Percentiles rank a stretch among this genome's conserved stretches.
These are phyloP conservation scores for Teunomyces aglyptinius DNA, from an alignment of 805 yeast species.

Conservation along the genomic window DNA sequence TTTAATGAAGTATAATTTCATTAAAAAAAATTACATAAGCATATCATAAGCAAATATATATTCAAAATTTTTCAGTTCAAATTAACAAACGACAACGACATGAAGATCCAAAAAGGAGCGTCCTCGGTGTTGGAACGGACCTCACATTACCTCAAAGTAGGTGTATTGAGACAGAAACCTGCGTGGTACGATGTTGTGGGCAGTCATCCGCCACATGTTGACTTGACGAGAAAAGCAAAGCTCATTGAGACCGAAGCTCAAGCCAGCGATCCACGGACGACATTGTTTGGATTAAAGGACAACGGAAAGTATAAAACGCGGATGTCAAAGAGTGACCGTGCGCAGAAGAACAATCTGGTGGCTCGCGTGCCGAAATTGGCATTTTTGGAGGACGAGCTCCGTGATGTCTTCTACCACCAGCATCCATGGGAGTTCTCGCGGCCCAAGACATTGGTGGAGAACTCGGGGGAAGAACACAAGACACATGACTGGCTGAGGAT, in stretches of 20 bases:
- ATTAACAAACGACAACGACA: constrained; percentile 18
- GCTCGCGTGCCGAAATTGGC: constrained; percentile 52
- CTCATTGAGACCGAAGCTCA: constrained; percentile 23
- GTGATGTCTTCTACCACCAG: constrained; percentile 80
- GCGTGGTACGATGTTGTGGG: constrained; percentile 89
- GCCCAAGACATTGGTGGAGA: constrained; percentile 81
- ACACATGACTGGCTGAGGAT: constrained; percentile 76
- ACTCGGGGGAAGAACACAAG: constrained; percentile 54
- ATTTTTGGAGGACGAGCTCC: constrained; percentile 74
- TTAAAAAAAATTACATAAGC: neutral
- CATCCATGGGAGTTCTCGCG: constrained; percentile 98
- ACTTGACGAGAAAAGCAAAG: constrained; percentile 49
- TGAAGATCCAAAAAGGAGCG: constrained; percentile 69
- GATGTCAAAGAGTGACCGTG: constrained; percentile 31
- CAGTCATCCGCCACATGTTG: constrained; percentile 73
- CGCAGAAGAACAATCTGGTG: constrained; percentile 38
- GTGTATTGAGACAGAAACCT: constrained; percentile 70
- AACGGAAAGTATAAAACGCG: constrained; percentile 46
- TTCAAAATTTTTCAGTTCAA: neutral
- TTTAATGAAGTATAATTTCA: too few species aligned
- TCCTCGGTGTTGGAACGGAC: constrained; percentile 77
- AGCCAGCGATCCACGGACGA: constrained; percentile 26
- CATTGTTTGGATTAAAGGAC: constrained; percentile 17
- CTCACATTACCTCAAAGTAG: constrained; percentile 68
- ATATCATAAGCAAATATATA: neutral